Evolutionary conservation across 805 yeast species (phyloP), one percentile per base, ranked within the genome.

Genomic region (Kazachstania bromeliacearum): DNA sequence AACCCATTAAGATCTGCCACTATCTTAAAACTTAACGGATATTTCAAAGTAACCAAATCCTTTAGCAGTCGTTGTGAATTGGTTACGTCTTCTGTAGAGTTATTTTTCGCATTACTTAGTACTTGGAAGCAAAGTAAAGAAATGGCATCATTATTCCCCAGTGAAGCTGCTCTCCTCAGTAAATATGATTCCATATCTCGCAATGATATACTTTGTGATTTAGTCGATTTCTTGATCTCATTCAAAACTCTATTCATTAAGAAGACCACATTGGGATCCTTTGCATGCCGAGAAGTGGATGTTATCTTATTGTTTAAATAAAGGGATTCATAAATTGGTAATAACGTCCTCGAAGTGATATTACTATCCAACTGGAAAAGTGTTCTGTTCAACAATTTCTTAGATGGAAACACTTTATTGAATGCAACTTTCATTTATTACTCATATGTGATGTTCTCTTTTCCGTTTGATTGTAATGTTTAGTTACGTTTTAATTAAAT

Each of bases 111-210:
- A 16, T 58, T 56, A 1, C 60, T 59, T 20, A 83, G 57, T 2
- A 83, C 75, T 33, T 78, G 76, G 45, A 78, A 85, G 3, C 89
- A 75, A 15, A 88, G 55, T 9, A 83, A 63, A 1, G 89, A 66
- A 16, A 87, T 73, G 0, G 96, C 95, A 56, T 85, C 85, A 43
- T 76, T 72, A 48, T 81, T 75, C 0, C 96, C 95, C 49, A 75
- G 49, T 48, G 83, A 94, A 0, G 95, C 95, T 10, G 95, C 85
- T 35, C 70, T 70, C 41, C 85, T 94, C n/a, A 87, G 70, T 15
- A 88, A 56, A 43, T 74, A 77, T 43, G 77, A 73, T 51, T 87
- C 95, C 24, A 85, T 34, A 3, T 18, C 13, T 19, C 21, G 17
- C 25, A 43, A 26, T n/a, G 33, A 10, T 5, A 20, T 18, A 17